Evolutionary conservation across 2,329 filamentous ascomycete species (phyloP).

Genomic region (Pseudomassariella vexata): DNA sequence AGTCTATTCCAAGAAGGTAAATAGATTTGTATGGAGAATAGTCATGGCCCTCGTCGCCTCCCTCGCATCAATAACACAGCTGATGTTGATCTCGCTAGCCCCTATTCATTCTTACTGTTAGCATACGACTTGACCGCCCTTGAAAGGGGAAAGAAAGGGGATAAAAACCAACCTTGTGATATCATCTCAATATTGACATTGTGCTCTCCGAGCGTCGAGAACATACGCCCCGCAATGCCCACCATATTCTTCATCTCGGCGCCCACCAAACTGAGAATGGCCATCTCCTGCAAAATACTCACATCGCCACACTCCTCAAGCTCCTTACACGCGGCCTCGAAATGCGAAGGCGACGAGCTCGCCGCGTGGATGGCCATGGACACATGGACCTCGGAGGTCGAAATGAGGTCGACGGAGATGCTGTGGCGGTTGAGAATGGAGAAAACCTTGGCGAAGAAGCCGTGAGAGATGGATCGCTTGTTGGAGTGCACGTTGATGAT

Average conservation of each 20-base stretch:
- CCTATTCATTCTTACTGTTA: constrained; percentile 44
- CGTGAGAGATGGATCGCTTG: constrained; percentile 91
- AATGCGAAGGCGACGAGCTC: constrained; percentile 53
- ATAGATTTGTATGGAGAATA: constrained; percentile 92
- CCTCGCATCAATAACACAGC: constrained; percentile 87
- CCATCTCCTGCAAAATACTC: constrained; percentile 86
- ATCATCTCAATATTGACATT: constrained; percentile 99
- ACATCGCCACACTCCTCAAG: constrained; percentile 80
- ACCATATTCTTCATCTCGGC: constrained; percentile 98
- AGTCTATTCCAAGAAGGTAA: constrained; percentile 79
- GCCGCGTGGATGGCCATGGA: constrained; percentile 93
- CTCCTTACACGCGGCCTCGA: constrained; percentile 64
- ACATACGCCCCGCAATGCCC: constrained; percentile 90
- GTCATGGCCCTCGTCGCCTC: constrained; percentile 93
- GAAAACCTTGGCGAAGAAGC: constrained; percentile 93
- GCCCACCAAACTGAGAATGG: constrained; percentile 89
- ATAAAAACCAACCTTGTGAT: constrained; percentile 68
- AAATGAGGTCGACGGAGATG: constrained; percentile 92
- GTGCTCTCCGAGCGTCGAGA: constrained; percentile 87
- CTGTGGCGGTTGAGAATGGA: constrained; percentile 80
- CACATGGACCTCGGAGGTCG: constrained; percentile 92
- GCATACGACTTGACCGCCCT: neutral
- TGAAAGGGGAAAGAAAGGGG: neutral
- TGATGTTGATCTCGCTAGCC: constrained; percentile 98
- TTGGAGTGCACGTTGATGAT: constrained; percentile 98